These are phyloP conservation scores for Starmera stellimalicola DNA, from an alignment of 1,139 yeast genomes.

Conservation along the genomic window DNA sequence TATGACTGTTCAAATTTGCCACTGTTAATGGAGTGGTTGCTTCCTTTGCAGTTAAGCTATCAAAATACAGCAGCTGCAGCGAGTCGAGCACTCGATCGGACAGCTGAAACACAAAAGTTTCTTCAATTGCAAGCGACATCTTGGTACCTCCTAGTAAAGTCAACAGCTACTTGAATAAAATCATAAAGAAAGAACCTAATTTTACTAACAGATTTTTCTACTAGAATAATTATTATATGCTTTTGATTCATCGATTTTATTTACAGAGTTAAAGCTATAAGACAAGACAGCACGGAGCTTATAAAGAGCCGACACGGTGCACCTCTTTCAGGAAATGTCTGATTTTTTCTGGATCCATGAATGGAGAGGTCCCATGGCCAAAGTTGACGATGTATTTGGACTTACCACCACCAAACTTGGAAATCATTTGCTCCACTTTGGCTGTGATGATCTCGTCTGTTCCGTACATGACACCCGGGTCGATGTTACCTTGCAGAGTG, in stretches of 20 bases:
- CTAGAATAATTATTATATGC: no score
- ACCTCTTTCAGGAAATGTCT: conserved; percentile 80
- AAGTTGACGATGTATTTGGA: conserved; percentile 85
- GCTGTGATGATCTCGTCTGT: conserved; percentile 67
- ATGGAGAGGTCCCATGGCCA: conserved; percentile 98
- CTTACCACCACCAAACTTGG: conserved; percentile 88
- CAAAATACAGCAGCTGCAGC: conserved; percentile 48
- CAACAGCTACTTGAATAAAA: not conserved
- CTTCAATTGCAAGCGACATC: conserved; percentile 17
- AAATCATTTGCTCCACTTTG: conserved; percentile 81
- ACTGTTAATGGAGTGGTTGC: conserved; percentile 6
- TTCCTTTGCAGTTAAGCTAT: conserved; percentile 33
- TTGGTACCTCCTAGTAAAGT: not conserved
- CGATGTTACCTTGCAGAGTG: conserved; percentile 88
- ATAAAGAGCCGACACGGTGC: conserved; percentile 60
- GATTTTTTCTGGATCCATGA: conserved; percentile 87
- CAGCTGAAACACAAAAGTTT: conserved; percentile 46
- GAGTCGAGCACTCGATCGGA: conserved; percentile 33
- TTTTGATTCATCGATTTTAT: no score
- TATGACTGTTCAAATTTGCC: conserved; percentile 2
- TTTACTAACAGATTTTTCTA: not conserved
- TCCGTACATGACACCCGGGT: conserved; percentile 93
- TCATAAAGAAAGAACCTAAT: not conserved
- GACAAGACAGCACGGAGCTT: not conserved
- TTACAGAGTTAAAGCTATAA: not conserved